Base-by-base conservation (phyloP, 2,329 filamentous ascomycete genomes). In the Ceratocystiopsis minuta region DNA sequence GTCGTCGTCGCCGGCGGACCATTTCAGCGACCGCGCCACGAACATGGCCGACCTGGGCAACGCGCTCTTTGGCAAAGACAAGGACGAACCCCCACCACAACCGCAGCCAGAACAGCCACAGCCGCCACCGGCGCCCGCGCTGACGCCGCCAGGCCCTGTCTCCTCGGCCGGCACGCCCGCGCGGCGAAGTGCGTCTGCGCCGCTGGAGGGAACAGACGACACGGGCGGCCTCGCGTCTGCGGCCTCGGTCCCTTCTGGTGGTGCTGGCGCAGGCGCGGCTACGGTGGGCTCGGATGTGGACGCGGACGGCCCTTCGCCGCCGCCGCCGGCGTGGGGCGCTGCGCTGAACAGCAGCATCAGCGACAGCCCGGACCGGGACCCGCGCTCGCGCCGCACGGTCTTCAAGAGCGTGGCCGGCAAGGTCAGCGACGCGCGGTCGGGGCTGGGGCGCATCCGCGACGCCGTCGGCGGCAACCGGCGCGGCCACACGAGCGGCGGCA, bases 361-460 rank as follows among this genome's bases (percentile, higher is more conserved):
- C 15, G 72, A 76, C 20, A 63, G 57, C 37, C 57, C 64, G 0
- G 40, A 37, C 38, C 33, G 38, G 5, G 39, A 41, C 20, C 20
- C 20, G 20, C 20, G 20, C 20, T 4, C 7, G 20, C 20, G 20
- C 20, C 77, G 70, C 49, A 72, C 73, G 0, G 70, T 85, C 15
- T 80, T 87, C 57, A 90, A 83, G 56, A 81, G 78, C 46, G 82
- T 90, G 15, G 80, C 80, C 3, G 82, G 74, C 6, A 80, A 80
- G 49, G 80, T 83, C 55, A 81, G 72, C 47, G 85, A 92, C 57
- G 82, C 85, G 37, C 77, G 80, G 38, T 85, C 80, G 43, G 85
- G 86, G 0, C 69, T 94, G 43, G 82, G 81, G 2, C 77, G 83
- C 33, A 86, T 95, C 56, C 87, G 87, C 54, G 85, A 88, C 54